Base-by-base conservation (phyloP, 305 asterid species). In the Fraxinus nigra region DNA sequence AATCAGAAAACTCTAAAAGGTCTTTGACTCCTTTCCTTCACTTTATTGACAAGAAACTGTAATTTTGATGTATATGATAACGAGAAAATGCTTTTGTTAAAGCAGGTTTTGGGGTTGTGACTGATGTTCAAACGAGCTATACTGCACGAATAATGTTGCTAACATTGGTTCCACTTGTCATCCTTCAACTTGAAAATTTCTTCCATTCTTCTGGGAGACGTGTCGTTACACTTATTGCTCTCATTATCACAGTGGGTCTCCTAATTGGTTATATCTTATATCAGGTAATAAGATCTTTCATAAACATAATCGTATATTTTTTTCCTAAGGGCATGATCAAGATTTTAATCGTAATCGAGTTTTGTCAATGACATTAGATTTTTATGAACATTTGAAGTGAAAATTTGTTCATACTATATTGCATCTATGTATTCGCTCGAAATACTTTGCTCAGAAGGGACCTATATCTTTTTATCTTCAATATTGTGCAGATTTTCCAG, bases 121-220 rank as follows among this genome's bases (percentile, higher is more conserved):
- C 94, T 11, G 97, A 93, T 81, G 89, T 54, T 37, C 88, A 91
- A 79, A 92, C 97, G 16, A 82, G 90, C 88, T 88, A 89, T 78
- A 93, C 94, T 43, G 94, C 97, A 7, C 88, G 97, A 67, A 85
- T 91, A 76, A 90, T 91, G 92, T 46, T 85, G 85, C 61, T 90
- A 33, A 83, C 94, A 5, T 56, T 92, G 90, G 32, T 88, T 67
- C 97, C 97, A 1, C 89, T 92, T 77, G 77, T 87, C 77, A 70
- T 93, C 26, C 85, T 91, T 46, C 63, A 88, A 87, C 84, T 89
- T 6, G 91, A 86, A 16, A 20, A 43, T 5, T 8, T 16, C 3
- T 75, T 75, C 32, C 13, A 40, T 10, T 24, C 73, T 0, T 10
- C 18, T 9, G 73, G 73, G 5, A 24, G 35, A 65, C 73, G 1